These are phyloP conservation scores for Zygosaccharomyces gambellarensis DNA, from an alignment of 805 yeast species.

Conservation along the genomic window DNA sequence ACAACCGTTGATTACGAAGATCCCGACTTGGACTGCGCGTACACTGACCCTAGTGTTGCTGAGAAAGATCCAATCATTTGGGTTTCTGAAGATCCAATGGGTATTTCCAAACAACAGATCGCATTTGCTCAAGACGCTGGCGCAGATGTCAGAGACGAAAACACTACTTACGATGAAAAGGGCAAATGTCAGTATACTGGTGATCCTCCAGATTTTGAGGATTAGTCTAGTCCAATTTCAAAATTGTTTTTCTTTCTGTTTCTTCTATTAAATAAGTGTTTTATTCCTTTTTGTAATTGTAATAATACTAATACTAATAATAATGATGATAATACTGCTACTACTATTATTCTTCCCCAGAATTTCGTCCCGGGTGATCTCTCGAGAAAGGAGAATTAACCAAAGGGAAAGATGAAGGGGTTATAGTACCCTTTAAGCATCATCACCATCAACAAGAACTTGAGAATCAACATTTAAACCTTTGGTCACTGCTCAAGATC, in stretches of 20 bases:
- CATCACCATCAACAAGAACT: neutral
- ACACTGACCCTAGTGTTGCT: slow-evolving; percentile 28
- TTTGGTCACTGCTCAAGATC: neutral
- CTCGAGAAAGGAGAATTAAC: neutral
- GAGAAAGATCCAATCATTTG: slow-evolving; percentile 52
- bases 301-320: neutral
- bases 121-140: slow-evolving; percentile 47
- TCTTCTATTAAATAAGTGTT: neutral
- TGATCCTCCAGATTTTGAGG: slow-evolving; percentile 66
- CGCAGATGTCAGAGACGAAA: slow-evolving; percentile 52
- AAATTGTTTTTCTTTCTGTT: neutral
- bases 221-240: neutral
- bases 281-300: neutral
- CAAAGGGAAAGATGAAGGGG: neutral
- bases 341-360: neutral
- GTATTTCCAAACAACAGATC: slow-evolving; percentile 58
- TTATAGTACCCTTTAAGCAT: neutral
- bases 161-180: slow-evolving; percentile 56
- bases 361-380: neutral
- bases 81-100: slow-evolving; percentile 66
- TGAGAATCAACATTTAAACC: neutral
- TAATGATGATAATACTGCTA: no score
- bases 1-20: slow-evolving; percentile 31
- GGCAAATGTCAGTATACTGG: slow-evolving; percentile 51
- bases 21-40: slow-evolving; percentile 32